phyloP scores from a whole-genome alignment of 2,329 filamentous ascomycete genomes.

The Talaromyces marneffei region DNA sequence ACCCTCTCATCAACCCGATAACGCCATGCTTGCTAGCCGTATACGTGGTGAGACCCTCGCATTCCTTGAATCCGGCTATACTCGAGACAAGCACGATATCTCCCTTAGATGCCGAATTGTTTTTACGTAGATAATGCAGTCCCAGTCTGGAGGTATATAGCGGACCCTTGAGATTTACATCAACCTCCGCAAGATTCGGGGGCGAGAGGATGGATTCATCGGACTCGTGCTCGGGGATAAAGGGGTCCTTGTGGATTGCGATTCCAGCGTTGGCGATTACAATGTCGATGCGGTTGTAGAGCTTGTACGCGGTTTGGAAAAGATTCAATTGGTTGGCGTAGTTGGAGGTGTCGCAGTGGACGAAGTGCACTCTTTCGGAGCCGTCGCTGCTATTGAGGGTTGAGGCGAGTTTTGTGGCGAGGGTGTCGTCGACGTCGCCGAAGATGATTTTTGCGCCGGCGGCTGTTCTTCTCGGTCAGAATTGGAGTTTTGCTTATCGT shows the following conservation, averaged over 20 bases:
- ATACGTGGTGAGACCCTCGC: conserved; percentile 18
- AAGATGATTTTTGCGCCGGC: conserved; percentile 15
- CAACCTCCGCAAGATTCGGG: not conserved
- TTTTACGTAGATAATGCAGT: not conserved
- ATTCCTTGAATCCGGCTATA: conserved; percentile 6
- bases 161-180: not conserved
- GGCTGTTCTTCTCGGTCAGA: not conserved
- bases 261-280: conserved; percentile 24
- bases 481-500: not conserved
- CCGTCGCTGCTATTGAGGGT: not conserved
- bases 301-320: conserved; percentile 18
- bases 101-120: not conserved
- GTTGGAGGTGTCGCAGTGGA: not conserved
- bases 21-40: conserved; percentile 24
- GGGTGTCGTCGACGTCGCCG: conserved; percentile 12
- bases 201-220: conserved; percentile 7
- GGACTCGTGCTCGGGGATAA: conserved; percentile 9
- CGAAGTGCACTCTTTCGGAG: not conserved
- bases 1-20: conserved; percentile 20
- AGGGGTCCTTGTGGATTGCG: conserved; percentile 17
- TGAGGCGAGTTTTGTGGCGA: conserved; percentile 1
- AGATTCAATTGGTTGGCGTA: conserved; percentile 5
- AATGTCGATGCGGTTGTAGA: conserved; percentile 21
- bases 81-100: not conserved
- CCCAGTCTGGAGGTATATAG: not conserved